Evolutionary conservation across 257 asterid species (phyloP).

Genomic region (Solanum verrucosum): DNA sequence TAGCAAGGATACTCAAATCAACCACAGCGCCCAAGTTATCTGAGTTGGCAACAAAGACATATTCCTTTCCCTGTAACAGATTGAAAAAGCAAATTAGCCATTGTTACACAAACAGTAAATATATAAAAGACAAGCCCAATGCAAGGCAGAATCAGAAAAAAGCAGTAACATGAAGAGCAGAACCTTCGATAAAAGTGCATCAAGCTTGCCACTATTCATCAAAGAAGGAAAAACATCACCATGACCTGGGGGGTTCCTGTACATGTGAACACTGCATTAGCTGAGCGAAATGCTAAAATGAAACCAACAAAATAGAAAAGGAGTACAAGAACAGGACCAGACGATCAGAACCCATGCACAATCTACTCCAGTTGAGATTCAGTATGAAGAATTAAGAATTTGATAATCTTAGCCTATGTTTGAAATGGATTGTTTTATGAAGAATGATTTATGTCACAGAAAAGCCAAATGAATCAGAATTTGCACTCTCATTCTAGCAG

Average conservation of each 20-base stretch:
- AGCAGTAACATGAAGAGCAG: conserved; percentile 6
- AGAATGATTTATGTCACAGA: background rate
- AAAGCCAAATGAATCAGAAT: background rate
- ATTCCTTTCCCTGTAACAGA: conserved; percentile 83
- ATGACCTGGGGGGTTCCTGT: conserved; percentile 98
- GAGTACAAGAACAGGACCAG: background rate
- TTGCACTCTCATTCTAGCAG: background rate
- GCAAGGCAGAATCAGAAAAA: background rate
- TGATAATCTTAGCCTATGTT: background rate
- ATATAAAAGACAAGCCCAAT: background rate
- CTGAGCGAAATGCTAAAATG: background rate
- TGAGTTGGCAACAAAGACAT: conserved; percentile 86
- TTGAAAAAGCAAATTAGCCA: background rate
- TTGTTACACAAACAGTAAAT: background rate
- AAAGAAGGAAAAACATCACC: conserved; percentile 96
- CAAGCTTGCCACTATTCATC: conserved; percentile 95
- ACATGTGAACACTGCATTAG: conserved; percentile 14
- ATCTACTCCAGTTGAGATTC: background rate
- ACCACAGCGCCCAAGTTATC: conserved; percentile 97
- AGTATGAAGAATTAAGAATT: background rate
- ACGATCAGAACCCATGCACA: background rate
- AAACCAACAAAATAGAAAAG: background rate
- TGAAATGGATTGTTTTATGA: background rate
- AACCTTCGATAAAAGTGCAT: conserved; percentile 77
- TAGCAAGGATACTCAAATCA: conserved; percentile 89